Evolutionary conservation across 1,284 basidiomycete species (phyloP).

Genomic region (Peniophora sp.): DNA sequence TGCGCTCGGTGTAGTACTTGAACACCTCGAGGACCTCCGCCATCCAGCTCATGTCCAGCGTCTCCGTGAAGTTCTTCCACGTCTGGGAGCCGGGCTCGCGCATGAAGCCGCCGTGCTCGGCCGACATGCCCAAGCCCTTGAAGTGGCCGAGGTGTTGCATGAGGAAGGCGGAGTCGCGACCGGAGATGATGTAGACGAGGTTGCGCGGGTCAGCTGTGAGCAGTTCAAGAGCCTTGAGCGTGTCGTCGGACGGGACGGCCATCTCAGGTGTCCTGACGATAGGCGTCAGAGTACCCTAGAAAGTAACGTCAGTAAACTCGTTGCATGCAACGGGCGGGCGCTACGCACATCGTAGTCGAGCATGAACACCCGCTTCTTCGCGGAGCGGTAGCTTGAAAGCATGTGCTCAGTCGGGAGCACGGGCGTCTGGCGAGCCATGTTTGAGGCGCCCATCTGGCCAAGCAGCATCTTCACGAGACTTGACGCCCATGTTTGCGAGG

Average conservation of each 20-base stretch:
- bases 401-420: constrained; percentile 67
- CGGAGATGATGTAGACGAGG: constrained; percentile 95
- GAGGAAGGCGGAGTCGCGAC: constrained; percentile 90
- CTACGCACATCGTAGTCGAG: constrained; percentile 90
- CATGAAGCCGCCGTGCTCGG: constrained; percentile 95
- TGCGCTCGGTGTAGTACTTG: constrained; percentile 93
- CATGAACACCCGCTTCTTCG: constrained; percentile 83
- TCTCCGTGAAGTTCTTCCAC: constrained; percentile 88
- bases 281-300: constrained; percentile 87
- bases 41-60: constrained; percentile 98
- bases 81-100: constrained; percentile 57
- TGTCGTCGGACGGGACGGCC: constrained; percentile 75
- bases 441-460: constrained; percentile 72
- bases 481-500: constrained; percentile 93
- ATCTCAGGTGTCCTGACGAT: constrained; percentile 93
- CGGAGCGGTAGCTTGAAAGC: constrained; percentile 56
- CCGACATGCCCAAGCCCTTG: constrained; percentile 79
- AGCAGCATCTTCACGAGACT: constrained; percentile 87
- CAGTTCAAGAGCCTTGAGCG: constrained; percentile 68
- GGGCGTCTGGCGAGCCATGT: constrained; percentile 83
- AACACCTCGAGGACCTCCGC: constrained; percentile 92
- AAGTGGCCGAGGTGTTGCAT: constrained; percentile 89
- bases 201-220: constrained; percentile 81
- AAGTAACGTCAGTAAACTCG: background rate
- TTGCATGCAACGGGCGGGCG: constrained; percentile 5